Base-by-base conservation (phyloP, 2,329 filamentous ascomycete genomes). In the Epichloe hybrida region DNA sequence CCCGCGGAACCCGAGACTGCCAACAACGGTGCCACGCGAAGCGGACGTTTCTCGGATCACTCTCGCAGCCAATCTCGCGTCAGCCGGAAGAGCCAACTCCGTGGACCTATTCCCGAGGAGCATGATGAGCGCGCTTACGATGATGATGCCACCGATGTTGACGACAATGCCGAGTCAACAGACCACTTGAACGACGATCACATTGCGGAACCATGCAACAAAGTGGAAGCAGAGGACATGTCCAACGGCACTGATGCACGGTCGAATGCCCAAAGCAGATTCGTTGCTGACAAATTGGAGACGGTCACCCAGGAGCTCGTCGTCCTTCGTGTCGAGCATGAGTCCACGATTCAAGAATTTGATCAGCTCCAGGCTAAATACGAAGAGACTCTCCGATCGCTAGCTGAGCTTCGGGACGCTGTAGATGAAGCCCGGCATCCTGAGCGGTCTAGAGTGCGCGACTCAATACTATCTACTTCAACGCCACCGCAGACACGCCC, bases 251-350 rank as follows among this genome's bases (percentile, higher is more conserved):
- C 31, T n/a, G 64, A 74, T 1, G 72, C 79, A 12, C 77, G 79
- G 54, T 93, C 80, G 62, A 83, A 86, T 13, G 86, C 87, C 0
- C 90, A 96, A 64, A 84, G 81, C 43, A 86, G 84, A 56, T 89
- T 89, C 59, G 86, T 96, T 49, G 85, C 86, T 6, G 91, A 97
- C 64, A 96, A 97, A 69, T 79, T 97, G 13, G 91, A 97, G 61
- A 84, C 76, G 39, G 85, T 97, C 40, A 93, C 86, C 0, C 88
- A 95, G 64, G 93, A 98, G 68, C 81, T 98, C 2, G 79, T 95
- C 52, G 88, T 93, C 59, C 78, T 98, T 48, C 85, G 87, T 15
- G 83, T 94, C 40, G 89, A 96, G 66, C 93, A 98, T 60, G 91
- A 97, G 64, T 74, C 77, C 8, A 91, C 88, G 0, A 64, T 95